Evolutionary conservation across 148 eudicot species (phyloP).

Genomic region (Salicornia ramosissima): DNA sequence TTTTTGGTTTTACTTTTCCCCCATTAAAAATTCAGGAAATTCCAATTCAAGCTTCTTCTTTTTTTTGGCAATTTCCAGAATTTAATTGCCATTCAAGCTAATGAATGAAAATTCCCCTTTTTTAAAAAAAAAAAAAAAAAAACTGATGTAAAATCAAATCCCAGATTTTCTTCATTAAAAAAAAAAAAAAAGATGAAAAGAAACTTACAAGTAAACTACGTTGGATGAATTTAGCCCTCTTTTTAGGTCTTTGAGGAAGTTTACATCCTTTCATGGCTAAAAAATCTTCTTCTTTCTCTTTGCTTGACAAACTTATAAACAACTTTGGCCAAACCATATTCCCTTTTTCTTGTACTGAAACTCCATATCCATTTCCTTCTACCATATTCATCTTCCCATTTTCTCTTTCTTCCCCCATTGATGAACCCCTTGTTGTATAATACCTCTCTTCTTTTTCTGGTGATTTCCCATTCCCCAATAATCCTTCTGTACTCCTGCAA

Average conservation of each 20-base stretch:
- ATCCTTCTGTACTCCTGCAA: slow-evolving; percentile 8
- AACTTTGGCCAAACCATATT: slow-evolving; percentile 69
- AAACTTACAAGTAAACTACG: slow-evolving; percentile 63
- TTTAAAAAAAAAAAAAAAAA: too few species aligned
- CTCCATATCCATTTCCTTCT: neutral
- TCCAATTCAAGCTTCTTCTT: too few species aligned
- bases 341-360: slow-evolving; percentile 31
- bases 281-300: slow-evolving; percentile 97
- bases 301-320: slow-evolving; percentile 58
- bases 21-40: too few species aligned
- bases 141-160: neutral
- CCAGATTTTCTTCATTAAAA: neutral
- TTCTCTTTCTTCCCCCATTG: slow-evolving; percentile 38
- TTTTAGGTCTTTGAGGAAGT: slow-evolving; percentile 96
- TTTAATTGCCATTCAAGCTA: too few species aligned
- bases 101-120: too few species aligned
- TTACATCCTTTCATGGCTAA: slow-evolving; percentile 97
- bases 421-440: slow-evolving; percentile 69
- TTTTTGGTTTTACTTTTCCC: too few species aligned
- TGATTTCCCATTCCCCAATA: slow-evolving; percentile 22
- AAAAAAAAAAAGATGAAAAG: neutral
- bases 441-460: slow-evolving; percentile 80
- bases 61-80: too few species aligned
- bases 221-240: slow-evolving; percentile 80
- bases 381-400: slow-evolving; percentile 30